Conservation (phyloP, 1,139 yeast species). For the Wickerhamomyces sp. region DNA sequence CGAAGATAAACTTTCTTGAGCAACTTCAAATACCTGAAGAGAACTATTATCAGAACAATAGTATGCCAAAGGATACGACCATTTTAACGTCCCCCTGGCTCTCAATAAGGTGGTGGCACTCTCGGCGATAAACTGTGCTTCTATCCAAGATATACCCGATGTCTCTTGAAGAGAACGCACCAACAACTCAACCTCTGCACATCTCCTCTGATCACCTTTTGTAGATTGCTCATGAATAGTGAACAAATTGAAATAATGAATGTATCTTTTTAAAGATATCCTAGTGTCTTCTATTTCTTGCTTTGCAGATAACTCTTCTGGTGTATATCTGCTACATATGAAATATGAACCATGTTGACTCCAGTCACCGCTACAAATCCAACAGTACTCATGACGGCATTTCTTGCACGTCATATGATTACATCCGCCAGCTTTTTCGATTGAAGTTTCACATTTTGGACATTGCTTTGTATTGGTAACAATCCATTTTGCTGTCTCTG, state of each 20-base stretch:
- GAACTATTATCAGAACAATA: constrained; percentile 49
- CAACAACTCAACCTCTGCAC: constrained; percentile 55
- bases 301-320: constrained; percentile 27
- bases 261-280: constrained; percentile 52
- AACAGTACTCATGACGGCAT: constrained; percentile 80
- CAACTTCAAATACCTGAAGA: constrained; percentile 62
- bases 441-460: constrained; percentile 47
- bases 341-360: constrained; percentile 61
- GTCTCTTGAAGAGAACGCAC: constrained; percentile 64
- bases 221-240: constrained; percentile 76
- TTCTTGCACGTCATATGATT: constrained; percentile 90
- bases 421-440: constrained; percentile 90
- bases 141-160: constrained; percentile 77
- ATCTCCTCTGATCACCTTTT: constrained; percentile 63
- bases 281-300: constrained; percentile 32
- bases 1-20: constrained; percentile 64
- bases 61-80: constrained; percentile 86
- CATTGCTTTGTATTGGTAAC: constrained; percentile 84
- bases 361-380: constrained; percentile 90
- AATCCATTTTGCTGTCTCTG: constrained; percentile 88
- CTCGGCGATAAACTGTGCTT: constrained; percentile 76
- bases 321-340: constrained; percentile 61
- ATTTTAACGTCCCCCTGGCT: constrained; percentile 76
- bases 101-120: constrained; percentile 59
- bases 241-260: constrained; percentile 74